Conservation (phyloP, 768 basidiomycete species). For the Psilocybe cyanescens region DNA sequence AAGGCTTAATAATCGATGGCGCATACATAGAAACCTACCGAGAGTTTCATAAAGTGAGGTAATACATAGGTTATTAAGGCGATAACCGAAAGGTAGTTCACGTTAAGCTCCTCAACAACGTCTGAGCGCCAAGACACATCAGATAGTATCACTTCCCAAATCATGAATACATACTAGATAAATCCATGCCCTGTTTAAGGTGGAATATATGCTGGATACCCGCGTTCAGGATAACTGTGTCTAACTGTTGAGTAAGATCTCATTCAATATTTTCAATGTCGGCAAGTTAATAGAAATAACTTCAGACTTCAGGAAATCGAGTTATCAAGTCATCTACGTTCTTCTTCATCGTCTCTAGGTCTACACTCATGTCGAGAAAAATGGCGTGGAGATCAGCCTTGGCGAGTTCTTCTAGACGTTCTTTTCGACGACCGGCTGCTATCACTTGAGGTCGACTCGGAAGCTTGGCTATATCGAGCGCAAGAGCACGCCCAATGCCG, state of each 20-base stretch:
- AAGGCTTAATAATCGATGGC: background rate
- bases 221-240: slow-evolving; percentile 56
- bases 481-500: slow-evolving; percentile 61
- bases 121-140: slow-evolving; percentile 28
- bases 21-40: slow-evolving; percentile 33
- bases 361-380: slow-evolving; percentile 46
- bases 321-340: slow-evolving; percentile 44
- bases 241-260: slow-evolving; percentile 41
- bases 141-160: background rate
- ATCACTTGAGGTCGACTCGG: slow-evolving; percentile 54
- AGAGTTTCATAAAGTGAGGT: slow-evolving; percentile 59
- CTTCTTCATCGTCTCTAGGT: slow-evolving; percentile 39
- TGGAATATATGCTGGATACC: slow-evolving; percentile 55
- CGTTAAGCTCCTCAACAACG: slow-evolving; percentile 48
- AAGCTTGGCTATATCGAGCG: slow-evolving; percentile 49
- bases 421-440: slow-evolving; percentile 52
- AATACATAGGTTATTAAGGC: slow-evolving; percentile 50
- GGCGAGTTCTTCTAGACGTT: slow-evolving; percentile 54
- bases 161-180: slow-evolving; percentile 29
- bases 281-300: background rate
- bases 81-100: slow-evolving; percentile 59
- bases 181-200: slow-evolving; percentile 45
- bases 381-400: slow-evolving; percentile 44
- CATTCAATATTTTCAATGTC: background rate
- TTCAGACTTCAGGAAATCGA: slow-evolving; percentile 51